Evolutionary conservation across 257 asterid species (phyloP), one percentile per base, ranked within the genome.

Genomic region (Gynochthodes officinalis): DNA sequence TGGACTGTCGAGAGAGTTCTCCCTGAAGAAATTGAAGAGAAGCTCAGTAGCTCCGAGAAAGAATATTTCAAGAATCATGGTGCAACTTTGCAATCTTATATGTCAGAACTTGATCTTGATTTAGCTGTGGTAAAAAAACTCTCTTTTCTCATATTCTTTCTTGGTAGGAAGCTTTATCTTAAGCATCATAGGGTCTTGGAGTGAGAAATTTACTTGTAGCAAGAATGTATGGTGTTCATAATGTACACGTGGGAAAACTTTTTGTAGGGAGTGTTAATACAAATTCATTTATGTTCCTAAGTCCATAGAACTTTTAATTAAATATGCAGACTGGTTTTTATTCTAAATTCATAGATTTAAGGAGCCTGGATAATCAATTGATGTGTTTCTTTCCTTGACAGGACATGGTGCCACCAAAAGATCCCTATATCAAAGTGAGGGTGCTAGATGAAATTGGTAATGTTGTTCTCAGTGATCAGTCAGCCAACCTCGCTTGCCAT

Each of bases 391-490:
- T 50, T 79, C 48, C 76, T 81, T 63, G 59, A 50, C 77, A 94
- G 98, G 99, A 94, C 75, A 94, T 82, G 92, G 82, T 91, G 76
- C 99, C 99, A 58, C 99, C 98, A 7, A 94, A 94, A 80, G 97
- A 94, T 86, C 98, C 99, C 39, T 92, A 81, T 84, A 86, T 94
- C 73, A 94, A 92, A 81, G 99, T 90, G 72, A 83, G 99, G 82
- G 98, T 91, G 69, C 79, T 89, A 5, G 96, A 86, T 74, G 92
- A 94, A 71, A 86, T 94, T 59, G 98, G 99, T n/a, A 87, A 87
- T 73, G 91, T 92, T 63, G 78, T 75, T 65, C 89, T 94, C 3
- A 81, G 95, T 16, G 93, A 94, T 79, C 99, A 91, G 75, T 80
- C 79, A 15, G 95, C 90, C 57, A 91, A 88, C 84, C 76, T 92